phyloP scores from a whole-genome alignment of 495 filamentous ascomycete species.

The Rusavskia elegans region DNA sequence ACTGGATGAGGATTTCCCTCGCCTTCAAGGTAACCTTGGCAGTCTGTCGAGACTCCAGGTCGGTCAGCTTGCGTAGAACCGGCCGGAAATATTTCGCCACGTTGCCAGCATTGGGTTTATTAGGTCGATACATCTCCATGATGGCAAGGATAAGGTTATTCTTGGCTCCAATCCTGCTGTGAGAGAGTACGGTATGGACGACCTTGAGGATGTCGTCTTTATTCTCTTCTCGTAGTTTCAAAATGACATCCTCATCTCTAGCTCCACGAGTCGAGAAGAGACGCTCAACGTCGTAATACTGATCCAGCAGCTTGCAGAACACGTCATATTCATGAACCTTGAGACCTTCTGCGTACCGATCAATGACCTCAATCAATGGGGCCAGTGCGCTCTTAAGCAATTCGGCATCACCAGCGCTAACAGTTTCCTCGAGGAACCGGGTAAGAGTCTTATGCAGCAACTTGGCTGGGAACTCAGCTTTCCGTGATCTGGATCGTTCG shows the following conservation, averaged over 20 bases:
- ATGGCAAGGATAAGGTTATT: conserved; percentile 89
- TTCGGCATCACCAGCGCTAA: conserved; percentile 49
- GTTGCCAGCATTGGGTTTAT: conserved; percentile 78
- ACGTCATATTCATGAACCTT: conserved; percentile 81
- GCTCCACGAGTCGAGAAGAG: conserved; percentile 70
- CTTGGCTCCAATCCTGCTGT: conserved; percentile 82
- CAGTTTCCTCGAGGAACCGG: conserved; percentile 81
- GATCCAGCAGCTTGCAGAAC: conserved; percentile 59
- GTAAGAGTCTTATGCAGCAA: conserved; percentile 65
- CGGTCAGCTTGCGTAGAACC: conserved; percentile 69
- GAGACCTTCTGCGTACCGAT: conserved; percentile 70
- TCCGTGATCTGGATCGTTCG: conserved; percentile 59
- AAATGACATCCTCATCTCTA: conserved; percentile 87
- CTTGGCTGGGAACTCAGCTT: conserved; percentile 84
- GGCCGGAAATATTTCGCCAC: conserved; percentile 78
- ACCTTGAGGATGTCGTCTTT: conserved; percentile 77
- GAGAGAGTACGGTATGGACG: conserved; percentile 77
- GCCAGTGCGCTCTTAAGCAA: conserved; percentile 55
- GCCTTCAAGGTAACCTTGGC: conserved; percentile 96
- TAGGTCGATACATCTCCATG: conserved; percentile 84
- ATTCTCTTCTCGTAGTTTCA: conserved; percentile 89
- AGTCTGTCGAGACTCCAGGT: conserved; percentile 76
- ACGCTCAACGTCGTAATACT: conserved; percentile 70
- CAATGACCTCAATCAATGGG: conserved; percentile 70
- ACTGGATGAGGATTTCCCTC: conserved; percentile 92